phyloP scores from a whole-genome alignment of 2,329 filamentous ascomycete species.

The Hypoxylon sp. region DNA sequence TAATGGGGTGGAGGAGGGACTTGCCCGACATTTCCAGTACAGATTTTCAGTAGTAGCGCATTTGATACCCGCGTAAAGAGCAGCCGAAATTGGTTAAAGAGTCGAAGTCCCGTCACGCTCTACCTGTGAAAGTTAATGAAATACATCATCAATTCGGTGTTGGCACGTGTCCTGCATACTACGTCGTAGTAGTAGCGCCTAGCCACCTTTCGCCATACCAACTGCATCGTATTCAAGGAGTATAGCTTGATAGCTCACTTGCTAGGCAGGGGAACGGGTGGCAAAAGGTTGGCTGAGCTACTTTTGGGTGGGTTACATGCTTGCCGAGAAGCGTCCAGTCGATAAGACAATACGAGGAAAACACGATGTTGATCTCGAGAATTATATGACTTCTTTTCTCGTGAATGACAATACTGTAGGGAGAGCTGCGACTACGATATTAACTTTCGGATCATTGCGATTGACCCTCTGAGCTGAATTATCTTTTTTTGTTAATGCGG shows the following conservation, averaged over 20 bases:
- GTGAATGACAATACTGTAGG: neutral
- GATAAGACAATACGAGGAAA: constrained; percentile 32
- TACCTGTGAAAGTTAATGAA: constrained; percentile 21
- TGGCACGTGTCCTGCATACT: constrained; percentile 38
- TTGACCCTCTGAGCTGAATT: neutral
- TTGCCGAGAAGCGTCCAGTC: constrained; percentile 13
- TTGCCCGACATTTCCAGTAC: constrained; percentile 13
- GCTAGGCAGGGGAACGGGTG: constrained; percentile 22
- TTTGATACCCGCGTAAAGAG: constrained; percentile 2
- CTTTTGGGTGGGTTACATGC: constrained; percentile 35
- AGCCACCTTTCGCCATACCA: constrained; percentile 18
- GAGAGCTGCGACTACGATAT: neutral
- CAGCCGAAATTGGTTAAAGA: constrained; percentile 8
- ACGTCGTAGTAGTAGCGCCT: constrained; percentile 9
- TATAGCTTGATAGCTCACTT: constrained; percentile 2
- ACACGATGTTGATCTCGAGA: constrained; percentile 32
- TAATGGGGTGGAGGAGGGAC: constrained; percentile 12
- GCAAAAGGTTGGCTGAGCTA: constrained; percentile 31
- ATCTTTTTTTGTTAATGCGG: neutral
- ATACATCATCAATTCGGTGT: constrained; percentile 29
- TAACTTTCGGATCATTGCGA: neutral
- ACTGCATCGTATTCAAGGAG: constrained; percentile 20
- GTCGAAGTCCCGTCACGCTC: constrained; percentile 27
- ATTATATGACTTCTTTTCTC: constrained; percentile 12
- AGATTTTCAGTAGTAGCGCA: constrained; percentile 1